Evolutionary conservation across 148 eudicot genomes (phyloP).

Genomic region (Selenicereus undatus): DNA sequence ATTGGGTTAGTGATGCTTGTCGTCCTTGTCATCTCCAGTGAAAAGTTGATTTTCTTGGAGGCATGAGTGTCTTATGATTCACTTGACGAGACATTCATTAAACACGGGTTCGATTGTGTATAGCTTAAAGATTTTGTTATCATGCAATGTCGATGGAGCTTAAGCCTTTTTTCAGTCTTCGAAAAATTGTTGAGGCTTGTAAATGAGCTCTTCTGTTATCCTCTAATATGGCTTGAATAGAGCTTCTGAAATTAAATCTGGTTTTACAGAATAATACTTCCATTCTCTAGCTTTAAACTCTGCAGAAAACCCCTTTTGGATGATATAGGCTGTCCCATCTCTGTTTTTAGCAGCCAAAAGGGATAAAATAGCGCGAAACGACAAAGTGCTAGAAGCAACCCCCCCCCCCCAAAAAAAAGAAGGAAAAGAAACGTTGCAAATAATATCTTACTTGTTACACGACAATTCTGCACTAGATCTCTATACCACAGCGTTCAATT

Average conservation of each 20-base stretch:
- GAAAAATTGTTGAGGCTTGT: neutral
- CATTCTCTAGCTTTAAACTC: neutral
- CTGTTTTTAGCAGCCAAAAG: neutral
- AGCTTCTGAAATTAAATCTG: neutral
- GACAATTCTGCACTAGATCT: neutral
- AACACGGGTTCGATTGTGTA: neutral
- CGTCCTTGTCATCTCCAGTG: slow-evolving; percentile 6
- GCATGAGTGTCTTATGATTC: neutral
- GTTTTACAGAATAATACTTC: neutral
- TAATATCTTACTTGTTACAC: neutral
- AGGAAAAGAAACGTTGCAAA: neutral
- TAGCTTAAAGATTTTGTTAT: neutral
- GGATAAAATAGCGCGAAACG: neutral
- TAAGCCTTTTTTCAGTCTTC: neutral
- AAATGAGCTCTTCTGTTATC: neutral
- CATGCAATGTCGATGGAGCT: neutral
- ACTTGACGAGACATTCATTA: neutral
- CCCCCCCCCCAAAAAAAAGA: neutral
- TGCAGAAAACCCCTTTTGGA: neutral
- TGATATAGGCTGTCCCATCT: neutral
- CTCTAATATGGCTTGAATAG: no score
- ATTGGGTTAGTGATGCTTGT: neutral
- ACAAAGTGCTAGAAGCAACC: neutral
- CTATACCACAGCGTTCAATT: neutral
- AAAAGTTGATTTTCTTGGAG: neutral